These are phyloP conservation scores for Heliamphora pulchella DNA, from an alignment of 179 eudicot genomes.

Conservation along the genomic window DNA sequence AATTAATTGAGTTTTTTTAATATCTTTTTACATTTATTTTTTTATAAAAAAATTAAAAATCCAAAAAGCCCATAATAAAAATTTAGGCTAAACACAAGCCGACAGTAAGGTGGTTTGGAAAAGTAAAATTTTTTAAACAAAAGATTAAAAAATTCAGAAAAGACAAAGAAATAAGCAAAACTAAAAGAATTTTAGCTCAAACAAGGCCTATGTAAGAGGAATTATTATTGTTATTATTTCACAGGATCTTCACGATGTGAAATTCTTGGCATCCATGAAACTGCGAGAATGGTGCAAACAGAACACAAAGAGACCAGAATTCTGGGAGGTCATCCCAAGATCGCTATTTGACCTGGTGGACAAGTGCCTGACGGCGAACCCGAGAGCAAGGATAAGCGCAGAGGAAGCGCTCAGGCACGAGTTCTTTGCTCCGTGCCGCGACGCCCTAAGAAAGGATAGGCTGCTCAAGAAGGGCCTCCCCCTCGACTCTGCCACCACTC, in stretches of 20 bases:
- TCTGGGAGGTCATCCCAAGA: conserved; percentile 46
- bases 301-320: conserved; percentile 60
- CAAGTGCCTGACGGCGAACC: conserved; percentile 85
- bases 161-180: too few relatives aligned
- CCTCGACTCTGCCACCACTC: conserved; percentile 17
- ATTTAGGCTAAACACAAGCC: too few relatives aligned
- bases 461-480: conserved; percentile 28
- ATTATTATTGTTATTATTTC: neutral
- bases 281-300: conserved; percentile 65
- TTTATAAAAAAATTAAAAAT: too few relatives aligned
- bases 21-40: too few relatives aligned
- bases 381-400: conserved; percentile 77
- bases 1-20: too few relatives aligned
- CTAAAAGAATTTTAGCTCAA: too few relatives aligned
- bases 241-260: conserved; percentile 67
- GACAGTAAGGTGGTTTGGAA: too few relatives aligned
- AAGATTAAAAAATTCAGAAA: too few relatives aligned
- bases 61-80: too few relatives aligned
- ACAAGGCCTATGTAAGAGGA: neutral
- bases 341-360: conserved; percentile 79
- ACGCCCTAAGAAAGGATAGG: conserved; percentile 35
- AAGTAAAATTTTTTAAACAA: too few relatives aligned
- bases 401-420: conserved; percentile 86
- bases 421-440: conserved; percentile 63
- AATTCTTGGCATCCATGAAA: conserved; percentile 36